These are phyloP conservation scores for Aspergillus luchuensis DNA, from an alignment of 2,329 filamentous ascomycete species.

Conservation along the genomic window DNA sequence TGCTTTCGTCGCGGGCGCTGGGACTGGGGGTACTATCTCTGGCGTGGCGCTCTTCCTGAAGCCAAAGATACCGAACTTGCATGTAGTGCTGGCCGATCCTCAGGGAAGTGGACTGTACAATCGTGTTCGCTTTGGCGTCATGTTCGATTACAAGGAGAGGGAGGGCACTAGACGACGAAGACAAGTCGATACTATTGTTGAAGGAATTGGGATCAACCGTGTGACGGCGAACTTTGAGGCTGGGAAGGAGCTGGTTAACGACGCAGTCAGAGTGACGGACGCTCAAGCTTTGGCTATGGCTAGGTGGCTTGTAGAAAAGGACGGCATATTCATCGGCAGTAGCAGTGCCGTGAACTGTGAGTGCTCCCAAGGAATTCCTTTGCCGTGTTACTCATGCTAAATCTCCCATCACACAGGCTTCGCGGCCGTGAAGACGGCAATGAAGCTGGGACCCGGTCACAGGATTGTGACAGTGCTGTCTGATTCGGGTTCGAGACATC, in stretches of 20 bases:
- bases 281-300: constrained; percentile 90
- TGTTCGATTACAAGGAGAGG: constrained; percentile 86
- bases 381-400: not conserved
- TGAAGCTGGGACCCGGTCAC: constrained; percentile 51
- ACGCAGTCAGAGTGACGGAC: constrained; percentile 86
- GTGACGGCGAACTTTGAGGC: constrained; percentile 92
- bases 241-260: constrained; percentile 81
- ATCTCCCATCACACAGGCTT: constrained; percentile 41
- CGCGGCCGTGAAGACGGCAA: constrained; percentile 50
- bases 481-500: constrained; percentile 53
- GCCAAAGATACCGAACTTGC: constrained; percentile 63
- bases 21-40: constrained; percentile 90
- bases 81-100: constrained; percentile 85
- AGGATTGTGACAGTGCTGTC: constrained; percentile 52
- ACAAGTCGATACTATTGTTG: constrained; percentile 94
- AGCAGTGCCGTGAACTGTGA: constrained; percentile 93
- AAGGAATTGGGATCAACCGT: constrained; percentile 93
- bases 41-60: constrained; percentile 85
- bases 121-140: constrained; percentile 87
- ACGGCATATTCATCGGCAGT: constrained; percentile 91
- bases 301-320: constrained; percentile 91
- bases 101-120: constrained; percentile 94
- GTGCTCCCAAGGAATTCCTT: constrained; percentile 28
- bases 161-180: constrained; percentile 87
- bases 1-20: constrained; percentile 90